Percentiles rank a stretch among this genome's conserved stretches.
phyloP scores from a whole-genome alignment of 768 basidiomycete species.

The Lepiota brunneoincarnata region DNA sequence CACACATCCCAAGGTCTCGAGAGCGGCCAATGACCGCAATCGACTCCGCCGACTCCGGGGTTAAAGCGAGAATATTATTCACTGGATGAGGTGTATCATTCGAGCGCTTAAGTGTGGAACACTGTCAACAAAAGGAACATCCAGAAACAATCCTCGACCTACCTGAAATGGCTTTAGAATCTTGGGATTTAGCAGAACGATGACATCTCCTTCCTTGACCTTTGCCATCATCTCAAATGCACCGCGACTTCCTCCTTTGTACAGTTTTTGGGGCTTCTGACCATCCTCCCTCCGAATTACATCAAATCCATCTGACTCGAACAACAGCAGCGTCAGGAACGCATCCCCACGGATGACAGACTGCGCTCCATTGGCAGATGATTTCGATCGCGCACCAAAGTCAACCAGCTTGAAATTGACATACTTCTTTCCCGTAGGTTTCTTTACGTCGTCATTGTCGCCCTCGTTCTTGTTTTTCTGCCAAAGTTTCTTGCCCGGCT shows the following conservation, averaged over 20 bases:
- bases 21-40: conserved; percentile 86
- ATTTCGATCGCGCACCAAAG: conserved; percentile 63
- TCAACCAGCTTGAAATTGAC: conserved; percentile 84
- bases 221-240: conserved; percentile 89
- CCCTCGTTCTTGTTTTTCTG: conserved; percentile 38
- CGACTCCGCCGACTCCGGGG: conserved; percentile 77
- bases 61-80: conserved; percentile 81
- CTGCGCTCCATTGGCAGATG: conserved; percentile 54
- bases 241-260: conserved; percentile 87
- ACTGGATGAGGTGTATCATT: conserved; percentile 69
- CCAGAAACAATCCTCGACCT: conserved; percentile 15
- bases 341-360: conserved; percentile 77
- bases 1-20: conserved; percentile 84
- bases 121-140: conserved; percentile 3
- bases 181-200: conserved; percentile 85
- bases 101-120: conserved; percentile 31
- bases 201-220: conserved; percentile 83
- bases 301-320: conserved; percentile 80
- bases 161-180: conserved; percentile 88
- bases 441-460: conserved; percentile 27
- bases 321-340: conserved; percentile 77
- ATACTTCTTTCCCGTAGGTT: conserved; percentile 70
- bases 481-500: conserved; percentile 28
- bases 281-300: conserved; percentile 49
- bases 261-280: conserved; percentile 56